Evolutionary conservation across 2,329 filamentous ascomycete species (phyloP).

Genomic region (Paracoccidioides brasiliensis): DNA sequence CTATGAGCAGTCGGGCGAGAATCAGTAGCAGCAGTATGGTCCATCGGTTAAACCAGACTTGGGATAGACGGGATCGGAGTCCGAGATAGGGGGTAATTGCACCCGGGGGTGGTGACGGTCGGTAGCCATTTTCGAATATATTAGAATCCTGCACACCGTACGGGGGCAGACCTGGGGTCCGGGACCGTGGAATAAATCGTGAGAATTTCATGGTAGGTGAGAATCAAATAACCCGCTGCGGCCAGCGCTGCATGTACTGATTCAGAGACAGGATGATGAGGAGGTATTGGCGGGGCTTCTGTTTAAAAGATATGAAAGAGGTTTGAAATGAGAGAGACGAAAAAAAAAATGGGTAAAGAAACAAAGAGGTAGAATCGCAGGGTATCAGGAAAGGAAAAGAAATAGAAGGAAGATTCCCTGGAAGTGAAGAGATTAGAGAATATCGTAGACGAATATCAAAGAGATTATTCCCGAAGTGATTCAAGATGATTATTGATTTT

Average conservation of each 20-base stretch:
- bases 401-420: constrained; percentile 10
- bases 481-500: constrained; percentile 3
- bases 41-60: constrained; percentile 97
- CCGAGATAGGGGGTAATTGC: constrained; percentile 83
- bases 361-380: not conserved
- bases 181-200: constrained; percentile 18
- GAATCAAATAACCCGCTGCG: constrained; percentile 1
- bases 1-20: constrained; percentile 65
- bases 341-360: constrained; percentile 13
- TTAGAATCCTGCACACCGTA: constrained; percentile 29
- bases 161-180: constrained; percentile 28
- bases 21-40: constrained; percentile 80
- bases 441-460: constrained; percentile 5
- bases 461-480: constrained; percentile 3
- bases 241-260: constrained; percentile 3
- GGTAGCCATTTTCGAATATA: constrained; percentile 35
- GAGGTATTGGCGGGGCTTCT: not conserved
- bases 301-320: not conserved
- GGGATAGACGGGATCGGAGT: constrained; percentile 75
- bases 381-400: not conserved
- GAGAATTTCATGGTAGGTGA: constrained; percentile 21
- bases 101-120: constrained; percentile 48
- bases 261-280: not conserved
- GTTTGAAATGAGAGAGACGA: constrained; percentile 4
- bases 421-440: constrained; percentile 5